Percentiles rank a stretch among this genome's conserved stretches.
phyloP scores from a whole-genome alignment of 2,329 filamentous ascomycete genomes.

The Sclerotinia borealis region DNA sequence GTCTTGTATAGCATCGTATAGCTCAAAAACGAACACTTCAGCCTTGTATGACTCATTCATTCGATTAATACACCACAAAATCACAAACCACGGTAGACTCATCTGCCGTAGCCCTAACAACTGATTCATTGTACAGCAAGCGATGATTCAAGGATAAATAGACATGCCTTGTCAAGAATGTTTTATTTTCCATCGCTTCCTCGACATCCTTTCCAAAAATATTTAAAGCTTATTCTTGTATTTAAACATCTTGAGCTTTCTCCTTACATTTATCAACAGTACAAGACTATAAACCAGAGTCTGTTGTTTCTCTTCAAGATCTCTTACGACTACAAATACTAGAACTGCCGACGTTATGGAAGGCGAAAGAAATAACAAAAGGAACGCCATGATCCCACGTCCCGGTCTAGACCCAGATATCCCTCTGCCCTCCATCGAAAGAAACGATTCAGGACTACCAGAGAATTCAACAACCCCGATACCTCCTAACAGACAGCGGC shows the following conservation, averaged over 20 bases:
- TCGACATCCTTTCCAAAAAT: no score
- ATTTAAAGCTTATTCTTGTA: background rate
- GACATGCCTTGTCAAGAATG: no score
- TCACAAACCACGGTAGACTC: no score
- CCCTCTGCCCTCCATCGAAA: background rate
- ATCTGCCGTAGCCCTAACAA: background rate
- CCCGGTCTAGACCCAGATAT: background rate
- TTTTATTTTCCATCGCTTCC: background rate
- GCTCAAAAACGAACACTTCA: no score
- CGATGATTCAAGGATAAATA: background rate
- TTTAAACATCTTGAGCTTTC: no score
- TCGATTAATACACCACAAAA: background rate
- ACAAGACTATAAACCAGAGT: background rate
- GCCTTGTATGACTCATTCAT: background rate
- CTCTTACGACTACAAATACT: background rate
- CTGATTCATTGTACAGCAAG: background rate
- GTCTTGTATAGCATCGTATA: background rate
- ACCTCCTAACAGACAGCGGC: background rate
- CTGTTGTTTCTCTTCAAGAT: no score
- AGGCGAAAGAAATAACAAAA: background rate
- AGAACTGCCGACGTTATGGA: background rate
- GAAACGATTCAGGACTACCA: background rate
- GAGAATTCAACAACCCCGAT: rapidly evolving
- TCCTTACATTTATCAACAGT: background rate
- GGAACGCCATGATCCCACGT: background rate